These are phyloP conservation scores for Pyrus pyrifolia DNA, from an alignment of 306 rosid genomes.

Conservation along the genomic window DNA sequence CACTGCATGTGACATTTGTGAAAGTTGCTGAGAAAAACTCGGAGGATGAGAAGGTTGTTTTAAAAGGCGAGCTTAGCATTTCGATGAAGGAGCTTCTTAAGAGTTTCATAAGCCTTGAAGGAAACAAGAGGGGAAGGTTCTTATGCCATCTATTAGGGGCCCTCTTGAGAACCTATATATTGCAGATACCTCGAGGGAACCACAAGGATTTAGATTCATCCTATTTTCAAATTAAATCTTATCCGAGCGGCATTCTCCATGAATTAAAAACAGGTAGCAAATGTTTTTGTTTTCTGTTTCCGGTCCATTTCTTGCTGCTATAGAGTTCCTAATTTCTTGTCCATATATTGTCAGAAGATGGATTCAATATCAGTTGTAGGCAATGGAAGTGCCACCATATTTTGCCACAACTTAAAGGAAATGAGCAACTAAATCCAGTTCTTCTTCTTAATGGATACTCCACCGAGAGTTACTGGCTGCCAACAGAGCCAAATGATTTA, in stretches of 20 bases:
- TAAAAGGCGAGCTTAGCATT: conserved; percentile 21
- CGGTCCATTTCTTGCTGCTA: background rate
- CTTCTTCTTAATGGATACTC: conserved; percentile 33
- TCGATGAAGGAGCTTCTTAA: conserved; percentile 23
- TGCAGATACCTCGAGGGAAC: conserved; percentile 23
- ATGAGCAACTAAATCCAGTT: conserved; percentile 18
- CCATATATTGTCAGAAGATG: conserved; percentile 21
- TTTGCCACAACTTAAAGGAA: conserved; percentile 2
- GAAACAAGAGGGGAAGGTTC: conserved; percentile 20
- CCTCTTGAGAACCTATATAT: conserved; percentile 23
- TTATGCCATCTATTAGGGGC: conserved; percentile 10
- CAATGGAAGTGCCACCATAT: conserved; percentile 16
- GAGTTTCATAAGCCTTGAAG: conserved; percentile 23
- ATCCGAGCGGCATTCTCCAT: conserved; percentile 14
- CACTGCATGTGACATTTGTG: conserved; percentile 18
- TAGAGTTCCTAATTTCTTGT: background rate
- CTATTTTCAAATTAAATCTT: background rate
- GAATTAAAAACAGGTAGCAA: conserved; percentile 24
- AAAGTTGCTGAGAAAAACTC: conserved; percentile 17
- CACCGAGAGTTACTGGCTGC: conserved; percentile 22
- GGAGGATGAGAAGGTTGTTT: conserved; percentile 2
- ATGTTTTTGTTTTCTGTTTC: background rate
- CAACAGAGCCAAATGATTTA: conserved; percentile 27
- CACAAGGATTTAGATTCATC: conserved; percentile 1
- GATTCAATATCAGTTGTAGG: conserved; percentile 17